Evolutionary conservation across 2,329 filamentous ascomycete species (phyloP).

Genomic region (Scedosporium boydii): DNA sequence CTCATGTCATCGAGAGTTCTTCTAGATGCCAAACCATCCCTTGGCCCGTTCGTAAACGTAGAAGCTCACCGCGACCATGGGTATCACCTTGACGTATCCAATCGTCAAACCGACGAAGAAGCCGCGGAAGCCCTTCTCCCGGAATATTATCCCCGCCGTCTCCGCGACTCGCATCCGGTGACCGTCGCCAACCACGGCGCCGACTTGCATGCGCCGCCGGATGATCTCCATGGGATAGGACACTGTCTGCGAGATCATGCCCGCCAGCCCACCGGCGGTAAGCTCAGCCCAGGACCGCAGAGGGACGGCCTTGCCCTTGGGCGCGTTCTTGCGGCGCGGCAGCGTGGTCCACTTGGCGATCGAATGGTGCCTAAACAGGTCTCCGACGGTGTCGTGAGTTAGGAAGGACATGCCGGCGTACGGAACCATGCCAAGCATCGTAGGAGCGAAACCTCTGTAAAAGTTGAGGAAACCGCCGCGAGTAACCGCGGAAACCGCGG

Average conservation of each 20-base stretch:
- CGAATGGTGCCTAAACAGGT: constrained; percentile 62
- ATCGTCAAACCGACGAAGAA: constrained; percentile 93
- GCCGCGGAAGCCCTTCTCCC: constrained; percentile 66
- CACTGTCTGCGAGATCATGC: constrained; percentile 79
- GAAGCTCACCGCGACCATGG: constrained; percentile 68
- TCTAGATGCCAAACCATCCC: constrained; percentile 53
- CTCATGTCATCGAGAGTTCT: background rate
- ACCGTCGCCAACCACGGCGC: constrained; percentile 86
- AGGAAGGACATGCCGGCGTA: constrained; percentile 95
- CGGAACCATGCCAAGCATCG: constrained; percentile 87
- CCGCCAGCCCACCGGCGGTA: constrained; percentile 72
- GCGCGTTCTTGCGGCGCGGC: constrained; percentile 41
- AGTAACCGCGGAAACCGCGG: constrained; percentile 40
- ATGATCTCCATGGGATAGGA: constrained; percentile 95
- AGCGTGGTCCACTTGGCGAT: constrained; percentile 69
- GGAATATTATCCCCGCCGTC: constrained; percentile 64
- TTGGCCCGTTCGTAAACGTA: constrained; percentile 59
- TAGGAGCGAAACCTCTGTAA: constrained; percentile 87
- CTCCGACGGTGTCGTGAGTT: constrained; percentile 83
- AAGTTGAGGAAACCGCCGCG: constrained; percentile 74
- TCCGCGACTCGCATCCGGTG: constrained; percentile 68
- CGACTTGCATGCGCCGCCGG: constrained; percentile 88
- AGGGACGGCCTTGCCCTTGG: constrained; percentile 55
- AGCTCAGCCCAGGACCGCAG: constrained; percentile 83
- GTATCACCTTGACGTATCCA: constrained; percentile 89